A percentile compares a stretch with the other conserved stretches of the same genome.
phyloP scores from a whole-genome alignment of 352 stramenopile species.

The Phytophthora boehmeriae region DNA sequence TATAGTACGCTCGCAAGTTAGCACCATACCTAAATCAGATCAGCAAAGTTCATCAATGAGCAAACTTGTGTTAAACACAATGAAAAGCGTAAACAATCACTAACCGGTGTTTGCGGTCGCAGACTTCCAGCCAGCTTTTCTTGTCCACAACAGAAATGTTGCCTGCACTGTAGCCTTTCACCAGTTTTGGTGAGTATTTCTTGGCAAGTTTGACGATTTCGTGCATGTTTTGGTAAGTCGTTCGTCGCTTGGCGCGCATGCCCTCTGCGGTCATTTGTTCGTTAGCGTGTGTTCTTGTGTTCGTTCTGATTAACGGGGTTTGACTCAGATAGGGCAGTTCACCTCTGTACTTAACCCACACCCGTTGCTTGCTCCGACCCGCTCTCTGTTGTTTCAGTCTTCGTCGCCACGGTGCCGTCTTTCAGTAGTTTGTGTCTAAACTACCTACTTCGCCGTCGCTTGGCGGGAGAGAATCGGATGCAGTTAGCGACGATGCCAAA shows the following conservation, averaged over 20 bases:
- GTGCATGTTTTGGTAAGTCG: conserved; percentile 88
- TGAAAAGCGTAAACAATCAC: conserved; percentile 18
- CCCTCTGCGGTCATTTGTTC: conserved; percentile 68
- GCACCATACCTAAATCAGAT: conserved; percentile 90
- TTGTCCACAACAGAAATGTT: conserved; percentile 93
- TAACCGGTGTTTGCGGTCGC: conserved; percentile 85
- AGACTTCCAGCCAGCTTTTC: conserved; percentile 91
- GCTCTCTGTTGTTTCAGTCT: conserved; percentile 36
- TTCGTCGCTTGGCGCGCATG: conserved; percentile 80
- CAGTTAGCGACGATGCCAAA: conserved; percentile 5
- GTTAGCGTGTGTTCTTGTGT: conserved; percentile 4
- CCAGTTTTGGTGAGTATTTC: conserved; percentile 89
- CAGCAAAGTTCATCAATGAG: conserved; percentile 1
- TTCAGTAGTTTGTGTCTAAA: conserved; percentile 42
- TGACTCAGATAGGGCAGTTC: conserved; percentile 5
- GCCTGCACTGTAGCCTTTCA: conserved; percentile 88
- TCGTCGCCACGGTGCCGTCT: conserved; percentile 51
- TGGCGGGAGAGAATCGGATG: conserved; percentile 7
- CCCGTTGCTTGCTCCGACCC: conserved; percentile 50
- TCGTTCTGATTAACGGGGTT: conserved; percentile 2
- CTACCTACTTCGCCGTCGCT: conserved; percentile 38
- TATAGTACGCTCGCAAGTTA: conserved; percentile 97
- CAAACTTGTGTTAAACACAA: conserved; percentile 1
- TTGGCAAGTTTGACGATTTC: conserved; percentile 89
- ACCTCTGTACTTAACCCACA: conserved; percentile 46